Evolutionary conservation across 1,139 yeast genomes (phyloP), one percentile per base, ranked within the genome.

Genomic region (Hanseniaspora sp.): DNA sequence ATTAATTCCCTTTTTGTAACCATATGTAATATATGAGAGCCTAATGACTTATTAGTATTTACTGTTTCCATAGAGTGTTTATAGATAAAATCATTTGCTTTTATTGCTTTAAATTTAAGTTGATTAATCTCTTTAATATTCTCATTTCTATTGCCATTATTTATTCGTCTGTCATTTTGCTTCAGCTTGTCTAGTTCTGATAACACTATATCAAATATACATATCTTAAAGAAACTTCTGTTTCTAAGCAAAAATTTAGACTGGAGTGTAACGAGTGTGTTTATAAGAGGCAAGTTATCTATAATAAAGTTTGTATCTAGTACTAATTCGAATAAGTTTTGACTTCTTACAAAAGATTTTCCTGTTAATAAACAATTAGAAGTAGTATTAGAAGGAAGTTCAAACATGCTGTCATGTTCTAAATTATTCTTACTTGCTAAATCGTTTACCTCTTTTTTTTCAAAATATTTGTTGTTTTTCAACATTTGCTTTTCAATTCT

Each of bases 41-140:
- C 31, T 12, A 5, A 6, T 11, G 28, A 3, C 6, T 28, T 17
- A n/a, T 43, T 15, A n/a, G 6, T 7, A 30, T 31, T 15, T 11
- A 15, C 15, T 8, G 35, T 30, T 9, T 30, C 37, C 46, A 31
- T 43, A 6, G 31, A 15, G 8, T 43, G 18, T n/a, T 51, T 41
- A n/a, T 51, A 51, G 34, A 51, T 51, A 33, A 44, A 51, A 44
- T 47, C 37, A 29, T 51, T 51, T 17, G 48, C 54, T n/a, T 45
- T 45, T 11, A 51, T 34, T 9, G 54, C 54, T 39, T 45, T 44
- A 15, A 44, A 37, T n/a, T 51, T 51, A 8, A 51, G 31, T 2
- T 39, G 12, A 4, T 39, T 39, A 39, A n/a, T 23, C 12, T 48
- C 46, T 15, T 42, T 37, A 17, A 42, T 12, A 7, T n/a, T n/a